Evolutionary conservation across 1,139 yeast genomes (phyloP).

Genomic region (Pichia sp.): DNA sequence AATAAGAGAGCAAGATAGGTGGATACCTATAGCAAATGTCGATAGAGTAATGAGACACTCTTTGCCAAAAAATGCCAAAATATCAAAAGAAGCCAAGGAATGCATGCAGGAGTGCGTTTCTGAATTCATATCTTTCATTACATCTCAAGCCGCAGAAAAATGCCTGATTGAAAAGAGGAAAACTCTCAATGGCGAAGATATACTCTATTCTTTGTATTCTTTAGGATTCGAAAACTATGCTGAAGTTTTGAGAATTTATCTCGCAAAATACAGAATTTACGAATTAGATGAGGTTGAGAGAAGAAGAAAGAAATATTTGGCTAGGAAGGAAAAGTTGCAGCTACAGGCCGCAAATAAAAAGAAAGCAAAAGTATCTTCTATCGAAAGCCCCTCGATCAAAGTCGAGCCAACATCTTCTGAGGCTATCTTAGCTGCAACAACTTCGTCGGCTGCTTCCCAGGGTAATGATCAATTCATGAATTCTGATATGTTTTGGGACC

Average conservation of each 20-base stretch:
- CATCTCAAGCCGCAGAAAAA: conserved; percentile 79
- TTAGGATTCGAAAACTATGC: conserved; percentile 81
- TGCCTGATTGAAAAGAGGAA: conserved; percentile 71
- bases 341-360: not conserved
- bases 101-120: conserved; percentile 97
- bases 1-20: conserved; percentile 53
- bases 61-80: conserved; percentile 82
- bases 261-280: conserved; percentile 75
- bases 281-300: conserved; percentile 24
- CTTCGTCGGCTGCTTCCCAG: not conserved
- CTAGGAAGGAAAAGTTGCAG: conserved; percentile 11
- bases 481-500: conserved; percentile 8
- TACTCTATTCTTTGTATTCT: conserved; percentile 56
- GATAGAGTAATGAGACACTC: conserved; percentile 83
- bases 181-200: conserved; percentile 79
- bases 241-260: conserved; percentile 70
- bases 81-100: conserved; percentile 92
- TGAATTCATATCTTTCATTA: conserved; percentile 83
- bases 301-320: conserved; percentile 17
- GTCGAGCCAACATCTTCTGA: not conserved
- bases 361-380: not conserved
- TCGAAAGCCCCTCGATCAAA: not conserved
- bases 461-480: not conserved
- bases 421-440: not conserved
- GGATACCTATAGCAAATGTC: conserved; percentile 70